A percentile compares a stretch with the other conserved stretches of the same genome.
Evolutionary conservation across 2,329 filamentous ascomycete genomes (phyloP).

Genomic region (Leptographium radiaticola): DNA sequence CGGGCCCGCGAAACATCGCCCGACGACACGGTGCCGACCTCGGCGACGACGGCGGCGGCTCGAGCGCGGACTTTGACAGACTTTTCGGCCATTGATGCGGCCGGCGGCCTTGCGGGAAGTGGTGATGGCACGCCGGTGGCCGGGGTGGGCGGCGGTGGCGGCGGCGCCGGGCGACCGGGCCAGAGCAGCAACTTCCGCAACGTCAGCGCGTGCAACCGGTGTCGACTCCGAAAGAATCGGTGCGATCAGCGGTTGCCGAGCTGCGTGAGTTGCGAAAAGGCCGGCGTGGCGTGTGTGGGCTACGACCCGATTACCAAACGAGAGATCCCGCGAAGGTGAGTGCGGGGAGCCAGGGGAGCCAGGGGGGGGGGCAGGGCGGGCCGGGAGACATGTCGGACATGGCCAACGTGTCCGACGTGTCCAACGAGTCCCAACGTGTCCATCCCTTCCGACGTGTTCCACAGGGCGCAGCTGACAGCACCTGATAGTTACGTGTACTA

Average conservation of each 20-base stretch:
- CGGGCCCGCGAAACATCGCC: constrained; percentile 42
- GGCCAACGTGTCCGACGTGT: too few relatives aligned
- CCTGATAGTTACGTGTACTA: constrained; percentile 77
- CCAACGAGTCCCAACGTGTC: too few relatives aligned
- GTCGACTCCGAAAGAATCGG: constrained; percentile 80
- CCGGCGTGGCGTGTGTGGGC: constrained; percentile 79
- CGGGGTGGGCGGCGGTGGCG: neutral
- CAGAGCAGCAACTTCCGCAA: constrained; percentile 64
- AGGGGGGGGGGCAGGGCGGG: neutral
- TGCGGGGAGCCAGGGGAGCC: too few relatives aligned
- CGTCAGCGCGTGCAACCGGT: constrained; percentile 90
- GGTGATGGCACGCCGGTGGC: neutral
- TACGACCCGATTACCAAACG: constrained; percentile 95
- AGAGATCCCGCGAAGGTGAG: constrained; percentile 83
- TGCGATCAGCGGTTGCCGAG: constrained; percentile 89
- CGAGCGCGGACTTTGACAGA: neutral
- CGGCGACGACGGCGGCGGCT: neutral
- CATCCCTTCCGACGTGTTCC: too few relatives aligned
- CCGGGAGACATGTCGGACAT: too few relatives aligned
- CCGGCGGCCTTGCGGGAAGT: neutral
- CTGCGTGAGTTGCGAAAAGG: constrained; percentile 87
- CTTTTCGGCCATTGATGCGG: neutral
- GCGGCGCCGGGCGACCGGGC: constrained; percentile 19
- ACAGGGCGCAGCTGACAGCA: neutral
- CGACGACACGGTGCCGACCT: neutral